A percentile compares a stretch with the other conserved stretches of the same genome.
Evolutionary conservation across 108 stramenopile genomes (phyloP).

Genomic region (Phaeodactylum tricornutum): DNA sequence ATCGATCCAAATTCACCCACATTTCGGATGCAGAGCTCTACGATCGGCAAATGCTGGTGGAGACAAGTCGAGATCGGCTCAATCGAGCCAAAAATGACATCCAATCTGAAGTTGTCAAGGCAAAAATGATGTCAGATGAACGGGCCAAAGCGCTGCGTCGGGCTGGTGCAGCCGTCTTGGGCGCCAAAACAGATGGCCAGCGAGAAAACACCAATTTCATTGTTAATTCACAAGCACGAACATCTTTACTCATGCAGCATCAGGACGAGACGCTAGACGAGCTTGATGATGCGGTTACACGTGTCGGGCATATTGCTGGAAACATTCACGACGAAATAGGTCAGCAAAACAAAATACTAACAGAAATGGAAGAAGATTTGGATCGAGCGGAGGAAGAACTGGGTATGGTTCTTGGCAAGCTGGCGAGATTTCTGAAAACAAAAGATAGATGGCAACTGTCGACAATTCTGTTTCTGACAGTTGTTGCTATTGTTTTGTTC

Average conservation of each 20-base stretch:
- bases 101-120: constrained; percentile 47
- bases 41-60: constrained; percentile 43
- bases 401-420: constrained; percentile 83
- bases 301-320: constrained; percentile 75
- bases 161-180: constrained; percentile 21
- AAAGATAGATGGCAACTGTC: constrained; percentile 72
- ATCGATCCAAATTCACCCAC: constrained; percentile 52
- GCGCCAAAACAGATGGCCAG: constrained; percentile 21
- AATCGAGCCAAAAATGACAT: constrained; percentile 38
- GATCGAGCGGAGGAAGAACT: constrained; percentile 73
- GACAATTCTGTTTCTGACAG: constrained; percentile 53
- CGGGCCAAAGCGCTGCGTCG: constrained; percentile 49
- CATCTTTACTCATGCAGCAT: constrained; percentile 65
- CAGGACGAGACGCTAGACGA: constrained; percentile 84
- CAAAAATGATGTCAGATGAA: constrained; percentile 55
- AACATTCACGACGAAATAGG: constrained; percentile 77
- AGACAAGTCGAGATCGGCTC: constrained; percentile 44
- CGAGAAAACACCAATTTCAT: constrained; percentile 28
- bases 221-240: constrained; percentile 48
- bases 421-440: constrained; percentile 76
- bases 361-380: constrained; percentile 71
- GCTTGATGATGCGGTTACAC: constrained; percentile 58
- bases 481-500: constrained; percentile 60
- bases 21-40: constrained; percentile 47
- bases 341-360: constrained; percentile 74